phyloP scores from a whole-genome alignment of 371 early-diverging fungal species.

The Haplosporangium sp. region DNA sequence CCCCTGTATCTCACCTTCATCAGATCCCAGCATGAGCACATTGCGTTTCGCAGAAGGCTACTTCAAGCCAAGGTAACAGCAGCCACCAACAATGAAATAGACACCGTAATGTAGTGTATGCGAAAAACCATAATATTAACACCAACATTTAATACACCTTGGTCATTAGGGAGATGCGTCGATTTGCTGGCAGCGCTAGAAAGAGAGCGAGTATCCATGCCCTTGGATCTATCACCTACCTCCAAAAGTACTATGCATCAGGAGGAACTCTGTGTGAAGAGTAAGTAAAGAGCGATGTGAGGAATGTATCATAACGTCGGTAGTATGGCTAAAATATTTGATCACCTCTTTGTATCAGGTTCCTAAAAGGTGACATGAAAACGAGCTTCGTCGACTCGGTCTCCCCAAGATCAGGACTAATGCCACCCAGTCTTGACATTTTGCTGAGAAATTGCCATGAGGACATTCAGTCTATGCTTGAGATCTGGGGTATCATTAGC shows the following conservation, averaged over 20 bases:
- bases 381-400: slow-evolving; percentile 37
- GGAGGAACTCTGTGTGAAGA: slow-evolving; percentile 52
- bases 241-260: slow-evolving; percentile 57
- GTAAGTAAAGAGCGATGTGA: slow-evolving; percentile 14
- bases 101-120: no score
- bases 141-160: neutral
- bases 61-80: slow-evolving; percentile 41
- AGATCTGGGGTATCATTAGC: slow-evolving; percentile 55
- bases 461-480: slow-evolving; percentile 53
- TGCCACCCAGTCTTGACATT: slow-evolving; percentile 41
- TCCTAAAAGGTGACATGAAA: slow-evolving; percentile 16
- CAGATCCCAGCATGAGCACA: slow-evolving; percentile 25
- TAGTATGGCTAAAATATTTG: neutral
- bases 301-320: no score
- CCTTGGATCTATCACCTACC: slow-evolving; percentile 55
- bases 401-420: slow-evolving; percentile 37
- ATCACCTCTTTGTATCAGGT: neutral
- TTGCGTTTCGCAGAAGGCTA: slow-evolving; percentile 43
- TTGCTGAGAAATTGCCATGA: slow-evolving; percentile 45
- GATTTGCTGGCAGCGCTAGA: slow-evolving; percentile 43
- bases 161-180: slow-evolving; percentile 12
- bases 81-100: neutral
- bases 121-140: no score
- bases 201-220: slow-evolving; percentile 53
- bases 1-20: slow-evolving; percentile 2